Percentiles rank a stretch among this genome's conserved stretches.
phyloP scores from a whole-genome alignment of 805 yeast species.

The Lipomyces starkeyi region DNA sequence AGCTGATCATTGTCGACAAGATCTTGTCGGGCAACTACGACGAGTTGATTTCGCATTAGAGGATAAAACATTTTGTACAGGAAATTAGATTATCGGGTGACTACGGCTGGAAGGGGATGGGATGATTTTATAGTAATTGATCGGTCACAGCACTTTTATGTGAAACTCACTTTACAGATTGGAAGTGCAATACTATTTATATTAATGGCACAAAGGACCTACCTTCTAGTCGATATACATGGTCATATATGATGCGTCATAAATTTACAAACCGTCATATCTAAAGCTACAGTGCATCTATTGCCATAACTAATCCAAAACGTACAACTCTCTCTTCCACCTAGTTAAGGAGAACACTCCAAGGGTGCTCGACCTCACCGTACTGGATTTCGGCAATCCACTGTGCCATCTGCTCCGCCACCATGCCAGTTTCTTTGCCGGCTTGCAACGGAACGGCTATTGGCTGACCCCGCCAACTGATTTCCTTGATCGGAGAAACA shows the following conservation, averaged over 20 bases:
- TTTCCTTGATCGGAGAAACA: slow-evolving; percentile 89
- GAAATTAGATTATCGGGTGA: not conserved
- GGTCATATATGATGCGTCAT: slow-evolving; percentile 7
- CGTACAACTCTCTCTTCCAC: not conserved
- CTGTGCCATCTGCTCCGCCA: slow-evolving; percentile 75
- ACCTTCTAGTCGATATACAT: not conserved
- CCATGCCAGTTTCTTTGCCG: slow-evolving; percentile 78
- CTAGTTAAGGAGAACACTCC: slow-evolving; percentile 34
- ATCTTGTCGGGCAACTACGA: slow-evolving; percentile 86
- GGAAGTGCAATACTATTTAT: not conserved
- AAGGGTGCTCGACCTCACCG: slow-evolving; percentile 69
- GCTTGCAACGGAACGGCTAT: slow-evolving; percentile 79
- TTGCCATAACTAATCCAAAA: slow-evolving; percentile 72
- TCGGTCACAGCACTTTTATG: not conserved
- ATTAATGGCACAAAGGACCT: not conserved
- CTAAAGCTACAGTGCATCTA: not conserved
- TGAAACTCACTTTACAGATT: not conserved
- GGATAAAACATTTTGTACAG: not conserved
- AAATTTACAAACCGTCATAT: not conserved
- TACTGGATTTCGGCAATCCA: slow-evolving; percentile 94
- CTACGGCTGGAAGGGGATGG: not conserved
- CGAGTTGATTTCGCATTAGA: slow-evolving; percentile 45
- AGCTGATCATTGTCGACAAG: slow-evolving; percentile 78
- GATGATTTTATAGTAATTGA: not conserved
- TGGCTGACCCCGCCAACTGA: slow-evolving; percentile 76